Base-by-base conservation (phyloP, 495 filamentous ascomycete genomes). In the Lasiosphaeria ovina region DNA sequence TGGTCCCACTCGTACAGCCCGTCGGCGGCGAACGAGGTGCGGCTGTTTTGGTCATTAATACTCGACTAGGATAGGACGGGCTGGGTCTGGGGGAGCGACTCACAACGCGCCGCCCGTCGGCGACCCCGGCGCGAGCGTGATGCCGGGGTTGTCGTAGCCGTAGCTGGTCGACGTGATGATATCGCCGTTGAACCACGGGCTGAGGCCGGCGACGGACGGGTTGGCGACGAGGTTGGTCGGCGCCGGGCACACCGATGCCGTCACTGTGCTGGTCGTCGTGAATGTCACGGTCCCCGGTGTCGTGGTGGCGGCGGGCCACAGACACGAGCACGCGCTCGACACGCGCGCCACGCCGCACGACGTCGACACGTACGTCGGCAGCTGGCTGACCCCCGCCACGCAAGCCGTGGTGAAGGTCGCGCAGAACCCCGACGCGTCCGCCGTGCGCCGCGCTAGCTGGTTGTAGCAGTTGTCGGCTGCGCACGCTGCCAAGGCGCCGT, bases 331-430 rank as follows among this genome's bases (percentile, higher is more conserved):
- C 6, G 49, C 49, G 49, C 49, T 51, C 6, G 49, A 51, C 4
- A 17, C 49, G 7, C 49, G 49, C 4, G 49, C 49, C 49, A 24
- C 6, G 12, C 49, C 49, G 49, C 49, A 51, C 9, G 49, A 51
- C 17, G 49, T 51, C 7, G 49, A 51, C n/a, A 51, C 11, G 32
- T 51, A 51, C n/a, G 49, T 51, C 49, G 49, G 49, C n/a, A 51
- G 17, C 49, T n/a, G 4, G 11, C 4, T 24, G 17, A 51, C 49
- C 2, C 32, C 32, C 6, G 49, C 32, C 11, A 51, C 49, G 6
- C n/a, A 31, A 10, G 49, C 49, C 10, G 49, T 51, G 0, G 49
- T 51, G 12, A 32, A 51, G 17, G 49, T 51, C 11, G 49, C 49
- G 49, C 49, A 51, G 49, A 51, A 51, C 24, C n/a, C 5, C 6